Base-by-base conservation (phyloP, 495 filamentous ascomycete species). In the Penicillium manginii region DNA sequence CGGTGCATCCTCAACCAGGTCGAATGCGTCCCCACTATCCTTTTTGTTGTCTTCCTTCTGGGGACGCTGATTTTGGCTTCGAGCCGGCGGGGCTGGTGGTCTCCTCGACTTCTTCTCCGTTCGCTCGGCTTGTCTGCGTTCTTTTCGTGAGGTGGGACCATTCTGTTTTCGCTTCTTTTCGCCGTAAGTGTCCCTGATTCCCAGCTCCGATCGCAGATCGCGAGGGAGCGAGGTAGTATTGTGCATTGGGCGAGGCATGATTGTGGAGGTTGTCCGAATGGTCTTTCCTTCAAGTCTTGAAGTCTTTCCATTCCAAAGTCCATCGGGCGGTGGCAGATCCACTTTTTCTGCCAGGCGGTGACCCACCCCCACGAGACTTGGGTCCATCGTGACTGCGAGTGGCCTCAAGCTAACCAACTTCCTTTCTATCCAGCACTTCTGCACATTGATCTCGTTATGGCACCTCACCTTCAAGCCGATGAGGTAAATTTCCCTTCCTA, bases 391-490 rank as follows among this genome's bases (percentile, higher is more conserved):
- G 42, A 53, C 55, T 21, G 40, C 43, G 43, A 18, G 9, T 15
- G 57, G 35, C 53, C 18, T 48, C 56, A 56, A 50, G 56, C 50
- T 54, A 33, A 52, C 33, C 29, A 45, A 12, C 15, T 50, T 54
- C 40, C 17, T 9, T 19, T 43, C 39, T 51, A 60, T 65, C 50
- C 31, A 57, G 53, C 52, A 18, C 37, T 48, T 23, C 46, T 32
- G 26, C 60, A 37, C 26, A 55, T 59, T 60, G 62, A 50, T 37
- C 52, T 57, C 49, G 73, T 61, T 31, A 88, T 88, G 85, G 60
- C 80, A 26, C 70, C 75, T 37, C 87, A 86, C 72, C 57, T 92
- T 61, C 86, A 74, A 67, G 86, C 92, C 64, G 89, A 92, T 54
- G 89, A 92, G 82, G 91, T 92, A 78, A 33, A 57, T 40, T 8